phyloP scores from a whole-genome alignment of 2,329 filamentous ascomycete species.

The Sarocladiaceae sp. region DNA sequence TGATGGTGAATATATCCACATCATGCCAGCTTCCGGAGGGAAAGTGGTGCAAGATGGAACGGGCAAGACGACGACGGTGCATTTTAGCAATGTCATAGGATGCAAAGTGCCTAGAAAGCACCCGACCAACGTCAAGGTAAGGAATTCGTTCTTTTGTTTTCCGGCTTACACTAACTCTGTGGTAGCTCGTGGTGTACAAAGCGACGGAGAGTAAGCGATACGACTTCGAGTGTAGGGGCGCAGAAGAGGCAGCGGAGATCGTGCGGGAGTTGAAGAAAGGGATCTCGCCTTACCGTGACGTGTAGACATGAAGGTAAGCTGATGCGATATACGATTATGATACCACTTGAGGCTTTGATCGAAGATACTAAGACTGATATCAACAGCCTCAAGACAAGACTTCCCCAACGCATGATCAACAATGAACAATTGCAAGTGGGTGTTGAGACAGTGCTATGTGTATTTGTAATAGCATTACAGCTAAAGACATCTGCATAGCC shows the following conservation, averaged over 20 bases:
- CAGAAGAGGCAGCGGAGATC: constrained; percentile 72
- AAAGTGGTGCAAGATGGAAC: constrained; percentile 60
- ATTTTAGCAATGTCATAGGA: constrained; percentile 77
- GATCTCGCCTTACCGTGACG: constrained; percentile 60
- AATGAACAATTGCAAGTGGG: too few species aligned
- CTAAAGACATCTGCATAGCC: too few species aligned
- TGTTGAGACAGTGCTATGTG: too few species aligned
- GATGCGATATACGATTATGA: not conserved
- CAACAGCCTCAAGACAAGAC: too few species aligned
- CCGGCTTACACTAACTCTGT: not conserved
- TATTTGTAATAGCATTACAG: too few species aligned
- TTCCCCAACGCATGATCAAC: too few species aligned
- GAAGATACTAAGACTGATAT: not conserved
- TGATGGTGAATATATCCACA: constrained; percentile 82
- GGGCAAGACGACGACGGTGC: constrained; percentile 74
- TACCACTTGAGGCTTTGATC: not conserved
- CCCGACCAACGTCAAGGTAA: constrained; percentile 73
- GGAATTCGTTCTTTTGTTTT: constrained; percentile 15
- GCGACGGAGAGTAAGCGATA: constrained; percentile 75
- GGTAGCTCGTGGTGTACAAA: constrained; percentile 66
- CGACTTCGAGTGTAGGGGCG: constrained; percentile 74
- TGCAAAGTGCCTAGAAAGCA: constrained; percentile 79
- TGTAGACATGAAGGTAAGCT: constrained; percentile 26
- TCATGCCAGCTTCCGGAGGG: constrained; percentile 67
- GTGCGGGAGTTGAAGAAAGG: constrained; percentile 75